Evolutionary conservation across 2,329 filamentous ascomycete genomes (phyloP).

Genomic region (Diaporthe nobilis): DNA sequence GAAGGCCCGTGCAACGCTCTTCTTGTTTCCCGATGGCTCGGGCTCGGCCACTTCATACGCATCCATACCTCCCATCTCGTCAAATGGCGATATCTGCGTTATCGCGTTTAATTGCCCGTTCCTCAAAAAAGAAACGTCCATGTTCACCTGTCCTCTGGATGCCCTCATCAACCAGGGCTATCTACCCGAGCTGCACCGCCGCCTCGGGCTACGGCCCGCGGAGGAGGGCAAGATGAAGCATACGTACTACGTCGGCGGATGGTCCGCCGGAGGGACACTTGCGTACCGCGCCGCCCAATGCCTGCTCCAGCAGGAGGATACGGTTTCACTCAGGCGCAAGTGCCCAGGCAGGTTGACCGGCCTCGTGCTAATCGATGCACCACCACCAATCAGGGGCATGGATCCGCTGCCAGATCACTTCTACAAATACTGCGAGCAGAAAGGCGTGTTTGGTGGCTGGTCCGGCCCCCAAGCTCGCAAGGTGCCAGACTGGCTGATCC

Average conservation of each 20-base stretch:
- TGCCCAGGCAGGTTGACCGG: not conserved
- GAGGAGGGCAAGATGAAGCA: rapidly evolving
- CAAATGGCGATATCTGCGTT: not conserved
- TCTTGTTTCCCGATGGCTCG: not conserved
- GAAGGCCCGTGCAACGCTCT: not conserved
- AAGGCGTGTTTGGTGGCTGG: not conserved
- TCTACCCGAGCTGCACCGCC: not conserved
- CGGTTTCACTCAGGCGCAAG: too few species aligned
- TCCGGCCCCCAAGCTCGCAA: not conserved
- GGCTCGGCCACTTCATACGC: conserved; percentile 3
- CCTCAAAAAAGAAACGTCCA: not conserved
- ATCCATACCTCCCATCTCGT: not conserved
- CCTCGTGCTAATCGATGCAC: not conserved
- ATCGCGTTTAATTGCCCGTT: not conserved
- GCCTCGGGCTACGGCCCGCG: not conserved
- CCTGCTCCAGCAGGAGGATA: not conserved
- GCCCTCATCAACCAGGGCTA: not conserved
- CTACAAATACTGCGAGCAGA: not conserved
- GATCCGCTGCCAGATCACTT: conserved; percentile 1
- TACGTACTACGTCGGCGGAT: not conserved
- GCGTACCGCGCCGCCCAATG: not conserved
- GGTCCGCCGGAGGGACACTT: not conserved
- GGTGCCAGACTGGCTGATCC: not conserved
- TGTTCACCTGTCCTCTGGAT: not conserved
- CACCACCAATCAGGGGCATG: not conserved